Conservation (phyloP, 2,329 filamentous ascomycete species). For the Verruconis gallopava region DNA sequence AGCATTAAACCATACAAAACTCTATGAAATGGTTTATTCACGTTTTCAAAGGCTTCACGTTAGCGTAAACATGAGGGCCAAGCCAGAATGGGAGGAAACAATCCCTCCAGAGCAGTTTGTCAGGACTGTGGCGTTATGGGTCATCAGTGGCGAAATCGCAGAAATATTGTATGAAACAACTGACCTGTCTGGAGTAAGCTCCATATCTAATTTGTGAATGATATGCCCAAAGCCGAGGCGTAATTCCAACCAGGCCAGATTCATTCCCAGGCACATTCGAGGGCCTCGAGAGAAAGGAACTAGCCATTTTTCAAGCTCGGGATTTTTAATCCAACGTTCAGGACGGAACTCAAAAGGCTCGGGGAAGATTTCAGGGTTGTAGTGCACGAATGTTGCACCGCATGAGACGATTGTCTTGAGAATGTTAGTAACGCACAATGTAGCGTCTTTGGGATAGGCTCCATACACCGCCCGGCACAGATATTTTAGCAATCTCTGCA, state of each 20-base stretch:
- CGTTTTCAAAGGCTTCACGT: too few species aligned
- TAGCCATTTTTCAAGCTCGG: conserved; percentile 20
- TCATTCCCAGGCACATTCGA: conserved; percentile 34
- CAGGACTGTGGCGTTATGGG: conserved; percentile 13
- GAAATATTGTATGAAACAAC: not conserved
- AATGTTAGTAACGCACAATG: too few species aligned
- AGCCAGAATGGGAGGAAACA: conserved; percentile 17
- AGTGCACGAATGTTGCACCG: conserved; percentile 13
- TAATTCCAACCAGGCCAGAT: conserved; percentile 28
- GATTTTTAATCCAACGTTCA: conserved; percentile 20
- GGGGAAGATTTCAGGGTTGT: conserved; percentile 16
- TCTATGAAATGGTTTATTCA: too few species aligned
- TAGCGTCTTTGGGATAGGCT: too few species aligned
- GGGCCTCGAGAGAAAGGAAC: conserved; percentile 28
- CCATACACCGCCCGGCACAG: not conserved
- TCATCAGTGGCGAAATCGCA: not conserved
- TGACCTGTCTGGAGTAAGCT: conserved; percentile 16
- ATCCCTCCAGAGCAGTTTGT: conserved; percentile 15
- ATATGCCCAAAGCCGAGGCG: conserved; percentile 20
- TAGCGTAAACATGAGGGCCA: conserved; percentile 15
- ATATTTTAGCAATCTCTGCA: not conserved
- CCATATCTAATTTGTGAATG: conserved; percentile 20
- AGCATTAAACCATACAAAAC: too few species aligned
- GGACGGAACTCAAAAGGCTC: conserved; percentile 17
- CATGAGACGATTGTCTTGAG: not conserved